A percentile compares a stretch with the other conserved stretches of the same genome.
Conservation (phyloP, 1,284 basidiomycete genomes). For the Sparassis latifolia region DNA sequence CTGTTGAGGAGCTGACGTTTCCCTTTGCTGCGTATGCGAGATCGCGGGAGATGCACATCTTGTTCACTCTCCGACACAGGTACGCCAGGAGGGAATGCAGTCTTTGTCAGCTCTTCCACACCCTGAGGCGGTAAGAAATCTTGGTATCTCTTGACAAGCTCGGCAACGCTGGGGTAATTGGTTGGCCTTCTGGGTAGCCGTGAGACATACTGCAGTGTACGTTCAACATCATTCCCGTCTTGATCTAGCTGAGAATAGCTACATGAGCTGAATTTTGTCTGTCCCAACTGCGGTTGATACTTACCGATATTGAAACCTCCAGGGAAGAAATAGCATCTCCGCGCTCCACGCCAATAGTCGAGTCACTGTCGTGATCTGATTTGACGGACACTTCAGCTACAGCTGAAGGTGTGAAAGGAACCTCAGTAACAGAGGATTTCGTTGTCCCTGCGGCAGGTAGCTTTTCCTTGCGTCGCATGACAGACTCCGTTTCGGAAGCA, state of each 20-base stretch:
- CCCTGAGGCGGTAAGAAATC: constrained; percentile 68
- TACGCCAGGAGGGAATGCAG: constrained; percentile 52
- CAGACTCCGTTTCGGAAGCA: constrained; percentile 41
- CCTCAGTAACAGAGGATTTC: neutral
- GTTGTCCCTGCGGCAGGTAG: neutral
- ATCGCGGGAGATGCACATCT: constrained; percentile 42
- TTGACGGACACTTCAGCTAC: constrained; percentile 8
- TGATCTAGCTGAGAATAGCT: constrained; percentile 1
- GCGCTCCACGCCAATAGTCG: constrained; percentile 76
- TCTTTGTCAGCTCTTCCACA: constrained; percentile 61
- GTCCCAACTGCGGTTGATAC: no score
- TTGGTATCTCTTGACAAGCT: constrained; percentile 80
- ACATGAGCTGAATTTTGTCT: no score
- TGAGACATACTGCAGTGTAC: constrained; percentile 32
- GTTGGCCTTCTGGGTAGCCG: constrained; percentile 62
- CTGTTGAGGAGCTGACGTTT: constrained; percentile 38
- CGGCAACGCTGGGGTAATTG: constrained; percentile 68
- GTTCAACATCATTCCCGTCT: constrained; percentile 4
- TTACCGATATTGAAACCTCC: no score
- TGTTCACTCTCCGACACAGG: constrained; percentile 68
- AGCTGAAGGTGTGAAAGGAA: neutral
- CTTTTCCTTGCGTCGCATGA: constrained; percentile 5
- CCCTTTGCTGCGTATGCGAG: constrained; percentile 39
- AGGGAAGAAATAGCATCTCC: constrained; percentile 26
- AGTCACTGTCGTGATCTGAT: constrained; percentile 76